These are phyloP conservation scores for Xylariomycetidae sp. DNA, from an alignment of 2,329 filamentous ascomycete genomes.

Conservation along the genomic window DNA sequence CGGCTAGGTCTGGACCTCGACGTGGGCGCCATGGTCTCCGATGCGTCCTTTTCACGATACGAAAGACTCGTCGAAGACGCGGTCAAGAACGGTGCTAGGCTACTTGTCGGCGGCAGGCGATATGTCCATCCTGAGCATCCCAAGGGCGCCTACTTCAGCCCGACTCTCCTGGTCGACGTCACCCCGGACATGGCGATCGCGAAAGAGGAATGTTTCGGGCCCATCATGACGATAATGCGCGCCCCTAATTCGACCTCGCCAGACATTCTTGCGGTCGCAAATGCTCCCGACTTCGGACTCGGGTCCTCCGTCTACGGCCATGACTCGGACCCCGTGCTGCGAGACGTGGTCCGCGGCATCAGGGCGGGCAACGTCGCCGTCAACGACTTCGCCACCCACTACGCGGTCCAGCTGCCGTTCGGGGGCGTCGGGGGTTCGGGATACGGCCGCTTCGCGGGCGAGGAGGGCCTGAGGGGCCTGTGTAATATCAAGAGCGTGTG, in stretches of 20 bases:
- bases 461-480: conserved; percentile 77
- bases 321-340: conserved; percentile 54
- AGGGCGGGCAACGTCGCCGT: conserved; percentile 87
- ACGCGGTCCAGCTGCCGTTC: conserved; percentile 91
- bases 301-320: conserved; percentile 84
- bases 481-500: conserved; percentile 89
- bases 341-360: conserved; percentile 61
- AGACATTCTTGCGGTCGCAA: conserved; percentile 72
- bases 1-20: conserved; percentile 75
- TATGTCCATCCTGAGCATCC: conserved; percentile 68
- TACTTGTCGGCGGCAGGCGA: conserved; percentile 75
- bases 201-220: conserved; percentile 87
- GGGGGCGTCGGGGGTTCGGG: conserved; percentile 86
- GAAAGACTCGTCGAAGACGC: conserved; percentile 75
- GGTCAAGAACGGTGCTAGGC: conserved; percentile 70
- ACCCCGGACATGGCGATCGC: conserved; percentile 82
- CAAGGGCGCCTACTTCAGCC: conserved; percentile 83
- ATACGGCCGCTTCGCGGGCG: conserved; percentile 88
- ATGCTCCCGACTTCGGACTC: conserved; percentile 79
- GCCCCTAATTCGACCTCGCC: conserved; percentile 54
- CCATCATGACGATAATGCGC: conserved; percentile 81
- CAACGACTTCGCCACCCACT: conserved; percentile 93
- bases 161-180: conserved; percentile 88
- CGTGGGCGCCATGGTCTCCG: conserved; percentile 85
- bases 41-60: conserved; percentile 67